A percentile compares a stretch with the other conserved stretches of the same genome.
Conservation (phyloP, 257 asterid species). For the Henckelia pumila region DNA sequence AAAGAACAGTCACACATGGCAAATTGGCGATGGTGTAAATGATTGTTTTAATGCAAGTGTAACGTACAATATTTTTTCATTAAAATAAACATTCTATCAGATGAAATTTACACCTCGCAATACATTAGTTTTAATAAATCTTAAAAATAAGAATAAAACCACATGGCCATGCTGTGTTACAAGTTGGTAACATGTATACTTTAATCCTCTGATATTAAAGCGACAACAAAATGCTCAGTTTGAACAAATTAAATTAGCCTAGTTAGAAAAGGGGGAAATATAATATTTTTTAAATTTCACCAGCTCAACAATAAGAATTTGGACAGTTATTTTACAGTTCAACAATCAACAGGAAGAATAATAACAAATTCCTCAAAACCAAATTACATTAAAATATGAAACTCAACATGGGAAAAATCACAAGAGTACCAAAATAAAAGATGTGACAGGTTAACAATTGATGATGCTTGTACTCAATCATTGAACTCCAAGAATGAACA, state of each 20-base stretch:
- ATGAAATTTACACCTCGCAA: too few species aligned
- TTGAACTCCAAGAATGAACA: conserved; percentile 40
- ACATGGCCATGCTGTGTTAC: conserved; percentile 28
- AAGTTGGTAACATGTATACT: conserved; percentile 28
- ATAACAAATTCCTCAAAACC: neutral
- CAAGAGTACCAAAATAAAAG: neutral
- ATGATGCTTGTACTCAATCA: conserved; percentile 33
- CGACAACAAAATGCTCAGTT: conserved; percentile 2
- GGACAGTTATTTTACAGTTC: conserved; percentile 34
- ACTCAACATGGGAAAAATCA: conserved; percentile 18
- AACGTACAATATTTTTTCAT: neutral
- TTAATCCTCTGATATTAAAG: neutral
- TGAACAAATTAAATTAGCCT: conserved; percentile 19
- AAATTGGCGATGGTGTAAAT: neutral
- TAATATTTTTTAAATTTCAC: conserved; percentile 16
- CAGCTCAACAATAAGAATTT: conserved; percentile 35
- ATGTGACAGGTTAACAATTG: too few species aligned
- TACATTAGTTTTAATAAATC: neutral
- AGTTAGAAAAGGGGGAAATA: neutral
- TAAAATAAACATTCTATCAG: neutral
- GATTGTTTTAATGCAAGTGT: neutral
- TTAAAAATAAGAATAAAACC: conserved; percentile 23
- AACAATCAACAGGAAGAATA: conserved; percentile 22
- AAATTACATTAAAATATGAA: too few species aligned
- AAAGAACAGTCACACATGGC: neutral